Base-by-base conservation (phyloP, 441 rosid species). In the Gossypium gossypioides region DNA sequence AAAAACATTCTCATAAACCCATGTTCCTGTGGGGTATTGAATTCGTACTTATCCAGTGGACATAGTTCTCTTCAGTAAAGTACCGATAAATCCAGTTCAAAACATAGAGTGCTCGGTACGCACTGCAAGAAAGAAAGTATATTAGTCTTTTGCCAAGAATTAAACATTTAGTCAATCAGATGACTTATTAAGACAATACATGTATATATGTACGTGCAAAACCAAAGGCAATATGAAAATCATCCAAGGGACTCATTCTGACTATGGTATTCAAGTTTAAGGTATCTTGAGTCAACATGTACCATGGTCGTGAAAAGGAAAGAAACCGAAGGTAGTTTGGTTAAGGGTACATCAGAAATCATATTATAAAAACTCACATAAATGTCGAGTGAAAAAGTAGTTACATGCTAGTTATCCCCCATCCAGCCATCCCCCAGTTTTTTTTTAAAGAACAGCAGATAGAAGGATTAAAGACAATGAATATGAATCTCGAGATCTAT, bases 11-110 rank as follows among this genome's bases (percentile, higher is more conserved):
- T 50, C 58, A 25, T n/a, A 48, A 21, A 50, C 13, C 51, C 5
- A 57, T 21, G 54, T 42, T 50, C 7, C 15, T n/a, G 13, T 7
- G 4, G 21, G 24, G 58, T 32, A 37, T 6, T 72, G 75, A 70
- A 9, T 24, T 74, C 86, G 52, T 82, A 87, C 90, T 78, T 78
- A 87, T 85, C 90, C 88, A 83, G 57, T 85, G 86, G 61, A 83
- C 75, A 42, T 62, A 83, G 72, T 79, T 86, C 16, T 25, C 76
- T 77, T 85, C 87, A 1, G 85, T 83, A 67, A 82, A 85, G 81
- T 78, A 87, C 54, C 87, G 87, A 72, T 85, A 87, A 44, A 87
- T 71, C 91, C 91, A 87, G 84, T 87, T 87, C 22, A 85, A 70
- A 21, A 85, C 75, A 77, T 87, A 87, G 52, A 87, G 71, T 15